Evolutionary conservation across 805 yeast genomes (phyloP), one percentile per base, ranked within the genome.

Genomic region (Ogataea trehaloabstinens): DNA sequence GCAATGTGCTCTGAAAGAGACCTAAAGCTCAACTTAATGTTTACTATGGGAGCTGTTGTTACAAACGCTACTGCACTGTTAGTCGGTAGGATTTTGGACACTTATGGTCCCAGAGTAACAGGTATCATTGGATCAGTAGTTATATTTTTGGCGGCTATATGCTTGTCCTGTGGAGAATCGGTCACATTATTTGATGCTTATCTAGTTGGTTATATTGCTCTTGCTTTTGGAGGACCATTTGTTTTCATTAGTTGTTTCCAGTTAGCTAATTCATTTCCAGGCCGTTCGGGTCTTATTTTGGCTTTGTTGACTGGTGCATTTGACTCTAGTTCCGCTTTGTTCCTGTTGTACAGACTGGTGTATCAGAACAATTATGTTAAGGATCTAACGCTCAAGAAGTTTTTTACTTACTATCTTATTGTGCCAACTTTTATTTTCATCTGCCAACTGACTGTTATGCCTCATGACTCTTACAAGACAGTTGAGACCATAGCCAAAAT

Each of bases 191-290:
- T 74, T 31, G 96, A 89, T 59, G 78, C 82, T 3, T 89, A 85
- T 60, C 59, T 87, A 27, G 40, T 64, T 6, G 98, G 97, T 0
- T 91, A 86, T 59, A 67, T 83, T 2, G 60, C 76, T 12, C 67
- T 90, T 18, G 96, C 96, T 0, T 67, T 88, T 41, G 96, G 95
- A 5, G 97, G 98, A 4, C 98, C 98, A 7, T 89, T 90, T 64
- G 90, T 85, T 16, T 90, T 86, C 58, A 89, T 91, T 41, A 82
- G 95, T 13, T 79, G 88, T 45, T 89, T 90, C 72, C 97, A 90
- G 55, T 69, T 90, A 58, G 85, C 96, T 5, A 90, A 89, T 58
- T 75, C 85, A 19, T 86, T 89, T 63, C 96, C 96, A 2, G 74
- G 76, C 29, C 78, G 76, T 52, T 83, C 95, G 4, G 96, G 96